Evolutionary conservation across 441 rosid species (phyloP).

Genomic region (Brassica balearica): DNA sequence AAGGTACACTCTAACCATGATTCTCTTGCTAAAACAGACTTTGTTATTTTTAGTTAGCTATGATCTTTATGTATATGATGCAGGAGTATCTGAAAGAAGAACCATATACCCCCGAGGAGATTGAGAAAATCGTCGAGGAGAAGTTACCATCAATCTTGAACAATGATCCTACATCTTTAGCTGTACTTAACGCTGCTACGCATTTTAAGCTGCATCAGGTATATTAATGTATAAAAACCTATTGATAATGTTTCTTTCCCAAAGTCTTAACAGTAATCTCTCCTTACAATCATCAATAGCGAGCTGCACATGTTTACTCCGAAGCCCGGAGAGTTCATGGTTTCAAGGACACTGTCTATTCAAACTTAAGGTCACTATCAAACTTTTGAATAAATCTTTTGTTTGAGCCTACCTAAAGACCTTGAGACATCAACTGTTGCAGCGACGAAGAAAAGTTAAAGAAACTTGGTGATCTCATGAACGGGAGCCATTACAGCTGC

Average conservation of each 20-base stretch:
- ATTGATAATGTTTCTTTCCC: not conserved
- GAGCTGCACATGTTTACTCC: constrained; percentile 89
- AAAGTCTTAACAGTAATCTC: not conserved
- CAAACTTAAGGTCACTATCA: constrained; percentile 61
- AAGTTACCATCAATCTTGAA: constrained; percentile 35
- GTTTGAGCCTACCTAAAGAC: not conserved
- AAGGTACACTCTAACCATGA: constrained; percentile 57
- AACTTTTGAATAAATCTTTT: not conserved
- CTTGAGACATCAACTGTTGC: constrained; percentile 37
- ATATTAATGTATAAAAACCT: constrained; percentile 12
- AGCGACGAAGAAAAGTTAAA: constrained; percentile 82
- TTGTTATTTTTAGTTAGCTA: constrained; percentile 4
- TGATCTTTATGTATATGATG: constrained; percentile 17
- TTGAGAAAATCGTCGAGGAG: constrained; percentile 64
- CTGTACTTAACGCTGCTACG: constrained; percentile 77
- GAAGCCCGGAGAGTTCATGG: constrained; percentile 88
- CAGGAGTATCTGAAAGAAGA: constrained; percentile 81
- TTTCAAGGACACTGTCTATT: constrained; percentile 78
- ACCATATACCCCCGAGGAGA: constrained; percentile 77
- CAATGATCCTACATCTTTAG: constrained; percentile 51
- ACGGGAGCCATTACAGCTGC: constrained; percentile 76
- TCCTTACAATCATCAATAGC: constrained; percentile 47
- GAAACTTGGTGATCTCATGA: constrained; percentile 87
- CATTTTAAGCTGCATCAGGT: constrained; percentile 93
- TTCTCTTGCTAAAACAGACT: constrained; percentile 2